Evolutionary conservation across 2,329 filamentous ascomycete species (phyloP).

Genomic region (Nothomitra cinnamomea): DNA sequence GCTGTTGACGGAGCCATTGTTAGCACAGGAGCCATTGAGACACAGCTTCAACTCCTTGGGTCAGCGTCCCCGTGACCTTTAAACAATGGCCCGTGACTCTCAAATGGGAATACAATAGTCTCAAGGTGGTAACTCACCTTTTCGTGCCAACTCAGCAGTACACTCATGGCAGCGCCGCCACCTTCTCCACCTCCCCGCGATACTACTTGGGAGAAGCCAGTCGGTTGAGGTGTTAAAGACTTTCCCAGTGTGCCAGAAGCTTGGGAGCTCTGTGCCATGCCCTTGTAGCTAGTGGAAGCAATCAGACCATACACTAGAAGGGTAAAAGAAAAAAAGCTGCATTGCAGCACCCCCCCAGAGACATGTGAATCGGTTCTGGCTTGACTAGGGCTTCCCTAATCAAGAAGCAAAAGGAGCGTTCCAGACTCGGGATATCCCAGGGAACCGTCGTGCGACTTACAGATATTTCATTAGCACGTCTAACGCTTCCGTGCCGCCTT

Average conservation of each 20-base stretch:
- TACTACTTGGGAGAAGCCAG: constrained; percentile 74
- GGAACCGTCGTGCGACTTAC: constrained; percentile 33
- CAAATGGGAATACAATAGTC: constrained; percentile 1
- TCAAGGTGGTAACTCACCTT: constrained; percentile 34
- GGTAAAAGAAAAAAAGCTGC: neutral
- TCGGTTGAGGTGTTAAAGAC: constrained; percentile 53
- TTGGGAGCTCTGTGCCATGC: constrained; percentile 43
- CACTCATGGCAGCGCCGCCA: constrained; percentile 82
- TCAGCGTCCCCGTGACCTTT: constrained; percentile 1
- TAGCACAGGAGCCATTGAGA: constrained; percentile 2
- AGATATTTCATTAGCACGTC: constrained; percentile 98
- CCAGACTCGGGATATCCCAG: constrained; percentile 2
- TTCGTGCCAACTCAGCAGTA: constrained; percentile 95
- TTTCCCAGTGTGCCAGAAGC: constrained; percentile 22
- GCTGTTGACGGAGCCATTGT: constrained; percentile 21
- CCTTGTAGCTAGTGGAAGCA: constrained; percentile 55
- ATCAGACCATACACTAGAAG: neutral
- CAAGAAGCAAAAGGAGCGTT: neutral
- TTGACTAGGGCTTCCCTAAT: neutral
- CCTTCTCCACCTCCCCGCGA: constrained; percentile 43
- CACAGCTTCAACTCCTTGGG: neutral
- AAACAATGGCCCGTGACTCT: neutral
- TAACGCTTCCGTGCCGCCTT: constrained; percentile 67
- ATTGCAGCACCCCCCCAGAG: neutral
- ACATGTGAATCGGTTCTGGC: neutral